phyloP scores from a whole-genome alignment of 352 stramenopile genomes.

The Aphanomyces stellatus region DNA sequence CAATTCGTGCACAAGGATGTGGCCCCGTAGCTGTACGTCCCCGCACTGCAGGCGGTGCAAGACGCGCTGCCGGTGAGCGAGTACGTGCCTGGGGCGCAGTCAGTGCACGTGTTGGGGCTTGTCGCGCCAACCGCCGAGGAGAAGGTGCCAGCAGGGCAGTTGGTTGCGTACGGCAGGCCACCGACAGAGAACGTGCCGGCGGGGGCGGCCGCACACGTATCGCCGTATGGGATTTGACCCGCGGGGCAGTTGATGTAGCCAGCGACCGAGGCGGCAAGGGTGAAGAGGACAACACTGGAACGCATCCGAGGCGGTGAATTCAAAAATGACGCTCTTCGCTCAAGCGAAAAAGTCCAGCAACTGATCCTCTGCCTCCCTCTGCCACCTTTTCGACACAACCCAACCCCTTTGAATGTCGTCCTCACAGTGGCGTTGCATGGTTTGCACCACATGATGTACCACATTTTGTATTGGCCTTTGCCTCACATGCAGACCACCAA shows the following conservation, averaged over 20 bases:
- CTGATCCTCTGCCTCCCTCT: too few species aligned
- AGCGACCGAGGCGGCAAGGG: background rate
- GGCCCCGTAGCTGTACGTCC: background rate
- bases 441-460: too few species aligned
- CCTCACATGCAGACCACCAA: too few species aligned
- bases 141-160: background rate
- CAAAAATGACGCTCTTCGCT: too few species aligned
- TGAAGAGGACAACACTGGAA: background rate
- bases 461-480: too few species aligned
- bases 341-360: too few species aligned
- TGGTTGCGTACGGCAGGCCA: background rate
- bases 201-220: background rate
- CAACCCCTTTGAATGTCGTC: too few species aligned
- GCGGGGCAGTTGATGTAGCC: background rate
- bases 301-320: too few species aligned
- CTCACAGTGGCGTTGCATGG: too few species aligned
- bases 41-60: background rate
- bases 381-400: too few species aligned
- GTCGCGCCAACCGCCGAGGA: background rate
- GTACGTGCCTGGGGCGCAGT: background rate
- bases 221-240: background rate
- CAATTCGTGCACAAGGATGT: background rate
- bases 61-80: background rate
- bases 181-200: background rate
- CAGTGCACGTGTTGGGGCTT: background rate